phyloP scores from a whole-genome alignment of 495 filamentous ascomycete species.

The Penicillium ucsense region DNA sequence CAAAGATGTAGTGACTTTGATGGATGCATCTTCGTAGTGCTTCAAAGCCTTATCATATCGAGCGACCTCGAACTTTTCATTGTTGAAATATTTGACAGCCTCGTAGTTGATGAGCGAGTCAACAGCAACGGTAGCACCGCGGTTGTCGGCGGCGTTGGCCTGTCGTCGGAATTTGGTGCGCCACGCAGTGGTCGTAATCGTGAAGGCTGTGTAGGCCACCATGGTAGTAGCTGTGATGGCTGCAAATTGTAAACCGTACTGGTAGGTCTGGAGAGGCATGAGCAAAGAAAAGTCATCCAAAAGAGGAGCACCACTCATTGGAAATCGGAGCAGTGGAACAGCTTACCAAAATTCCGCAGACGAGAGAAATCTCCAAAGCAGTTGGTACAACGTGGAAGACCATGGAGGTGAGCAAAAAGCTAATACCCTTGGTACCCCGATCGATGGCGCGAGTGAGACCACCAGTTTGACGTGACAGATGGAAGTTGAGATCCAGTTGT shows the following conservation, averaged over 20 bases:
- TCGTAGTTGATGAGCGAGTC: slow-evolving; percentile 98
- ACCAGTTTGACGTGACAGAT: slow-evolving; percentile 87
- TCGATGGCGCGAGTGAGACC: slow-evolving; percentile 92
- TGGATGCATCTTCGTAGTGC: slow-evolving; percentile 84
- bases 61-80: slow-evolving; percentile 85
- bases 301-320: too few species aligned
- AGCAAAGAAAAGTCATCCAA: background rate
- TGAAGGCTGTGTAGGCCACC: slow-evolving; percentile 89
- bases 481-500: slow-evolving; percentile 84
- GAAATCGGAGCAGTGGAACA: too few species aligned
- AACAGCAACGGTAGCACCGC: slow-evolving; percentile 87
- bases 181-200: slow-evolving; percentile 92
- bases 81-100: slow-evolving; percentile 99
- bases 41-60: slow-evolving; percentile 83
- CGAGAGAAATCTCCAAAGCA: slow-evolving; percentile 85
- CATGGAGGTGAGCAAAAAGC: slow-evolving; percentile 93
- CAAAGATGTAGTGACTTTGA: slow-evolving; percentile 90
- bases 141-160: slow-evolving; percentile 93
- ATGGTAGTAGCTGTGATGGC: slow-evolving; percentile 86
- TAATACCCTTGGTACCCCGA: slow-evolving; percentile 94
- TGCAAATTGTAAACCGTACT: slow-evolving; percentile 86
- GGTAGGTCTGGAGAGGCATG: slow-evolving; percentile 60
- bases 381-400: slow-evolving; percentile 96
- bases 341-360: slow-evolving; percentile 74
- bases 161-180: slow-evolving; percentile 90